Conservation (phyloP, 1,284 basidiomycete genomes). For the Cryptococcus wingfieldii region DNA sequence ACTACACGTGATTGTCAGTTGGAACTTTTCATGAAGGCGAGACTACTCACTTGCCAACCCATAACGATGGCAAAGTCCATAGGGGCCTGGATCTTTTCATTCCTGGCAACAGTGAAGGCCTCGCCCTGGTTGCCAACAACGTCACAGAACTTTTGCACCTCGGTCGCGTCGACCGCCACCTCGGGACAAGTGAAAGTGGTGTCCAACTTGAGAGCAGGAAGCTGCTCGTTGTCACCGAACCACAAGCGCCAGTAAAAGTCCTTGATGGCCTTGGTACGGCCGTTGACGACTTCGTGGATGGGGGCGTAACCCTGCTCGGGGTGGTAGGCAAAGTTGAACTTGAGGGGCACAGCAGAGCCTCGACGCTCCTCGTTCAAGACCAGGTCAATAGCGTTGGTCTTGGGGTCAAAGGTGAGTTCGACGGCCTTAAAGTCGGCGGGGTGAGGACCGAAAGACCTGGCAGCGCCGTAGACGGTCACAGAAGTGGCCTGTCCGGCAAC, state of each 20-base stretch:
- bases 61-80: conserved; percentile 99
- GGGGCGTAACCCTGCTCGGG: conserved; percentile 86
- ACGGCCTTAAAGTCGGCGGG: conserved; percentile 76
- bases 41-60: conserved; percentile 78
- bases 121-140: conserved; percentile 92
- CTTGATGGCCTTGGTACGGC: conserved; percentile 89
- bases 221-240: conserved; percentile 76
- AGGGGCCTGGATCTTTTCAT: conserved; percentile 70
- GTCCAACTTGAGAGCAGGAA: conserved; percentile 70
- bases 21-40: background rate
- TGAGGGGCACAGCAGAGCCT: conserved; percentile 71
- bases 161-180: conserved; percentile 67
- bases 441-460: conserved; percentile 73
- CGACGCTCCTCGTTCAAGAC: conserved; percentile 80
- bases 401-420: conserved; percentile 62
- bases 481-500: conserved; percentile 51
- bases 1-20: conserved; percentile 52
- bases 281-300: conserved; percentile 83
- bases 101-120: conserved; percentile 74
- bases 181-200: conserved; percentile 77
- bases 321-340: conserved; percentile 78
- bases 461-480: conserved; percentile 67
- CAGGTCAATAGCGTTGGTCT: conserved; percentile 45
- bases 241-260: conserved; percentile 94
- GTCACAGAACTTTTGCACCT: conserved; percentile 84